Evolutionary conservation across 1,284 basidiomycete genomes (phyloP).

Genomic region (Stygiomarasmius scandens): DNA sequence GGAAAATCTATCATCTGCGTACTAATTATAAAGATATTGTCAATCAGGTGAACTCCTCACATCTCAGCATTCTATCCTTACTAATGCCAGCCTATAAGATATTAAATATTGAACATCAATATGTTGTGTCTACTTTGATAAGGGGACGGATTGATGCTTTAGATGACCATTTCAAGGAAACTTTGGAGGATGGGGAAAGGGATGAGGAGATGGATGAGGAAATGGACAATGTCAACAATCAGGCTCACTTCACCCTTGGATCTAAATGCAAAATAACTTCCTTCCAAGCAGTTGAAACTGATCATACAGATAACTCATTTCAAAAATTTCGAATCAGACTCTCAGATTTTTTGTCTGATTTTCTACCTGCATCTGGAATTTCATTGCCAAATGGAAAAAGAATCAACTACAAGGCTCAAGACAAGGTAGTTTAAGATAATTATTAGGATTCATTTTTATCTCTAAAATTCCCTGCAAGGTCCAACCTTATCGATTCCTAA

Average conservation of each 20-base stretch:
- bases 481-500: constrained; percentile 24
- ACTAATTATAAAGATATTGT: constrained; percentile 19
- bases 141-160: constrained; percentile 19
- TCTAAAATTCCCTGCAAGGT: constrained; percentile 23
- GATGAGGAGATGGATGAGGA: not conserved
- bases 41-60: constrained; percentile 13
- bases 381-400: constrained; percentile 15
- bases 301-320: constrained; percentile 19
- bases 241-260: constrained; percentile 13
- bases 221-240: constrained; percentile 1
- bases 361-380: constrained; percentile 17
- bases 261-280: not conserved
- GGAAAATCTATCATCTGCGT: constrained; percentile 9
- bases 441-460: not conserved
- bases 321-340: constrained; percentile 22
- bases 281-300: constrained; percentile 22
- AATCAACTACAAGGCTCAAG: constrained; percentile 15
- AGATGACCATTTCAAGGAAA: constrained; percentile 10
- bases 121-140: constrained; percentile 19
- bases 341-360: constrained; percentile 21
- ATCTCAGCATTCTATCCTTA: not conserved
- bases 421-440: constrained; percentile 9
- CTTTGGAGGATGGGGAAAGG: not conserved
- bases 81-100: constrained; percentile 26
- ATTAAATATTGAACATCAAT: constrained; percentile 23